Evolutionary conservation across 148 eudicot genomes (phyloP).

Genomic region (Hydrangea macrophylla): DNA sequence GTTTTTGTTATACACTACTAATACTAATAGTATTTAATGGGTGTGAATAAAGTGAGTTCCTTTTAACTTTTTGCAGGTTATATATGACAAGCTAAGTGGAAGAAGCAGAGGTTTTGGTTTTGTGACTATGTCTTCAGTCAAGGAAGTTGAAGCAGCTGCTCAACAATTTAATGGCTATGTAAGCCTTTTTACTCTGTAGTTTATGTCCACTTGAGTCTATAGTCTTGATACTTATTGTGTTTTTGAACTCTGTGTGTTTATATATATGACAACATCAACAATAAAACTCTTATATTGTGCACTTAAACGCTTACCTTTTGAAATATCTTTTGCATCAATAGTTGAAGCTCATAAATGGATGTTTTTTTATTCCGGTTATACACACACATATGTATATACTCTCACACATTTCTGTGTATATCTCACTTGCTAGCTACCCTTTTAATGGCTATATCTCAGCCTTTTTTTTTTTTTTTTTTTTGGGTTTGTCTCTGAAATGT

Average conservation of each 20-base stretch:
- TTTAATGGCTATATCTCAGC: background rate
- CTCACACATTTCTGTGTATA: too few species aligned
- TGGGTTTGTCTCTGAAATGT: background rate
- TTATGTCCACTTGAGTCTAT: background rate
- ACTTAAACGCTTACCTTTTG: too few species aligned
- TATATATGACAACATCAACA: too few species aligned
- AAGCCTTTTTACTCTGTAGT: conserved; percentile 19
- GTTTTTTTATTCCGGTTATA: too few species aligned
- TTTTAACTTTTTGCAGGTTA: conserved; percentile 74
- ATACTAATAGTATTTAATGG: too few species aligned
- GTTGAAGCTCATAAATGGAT: too few species aligned
- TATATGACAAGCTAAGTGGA: conserved; percentile 84
- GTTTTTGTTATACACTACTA: too few species aligned
- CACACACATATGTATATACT: too few species aligned
- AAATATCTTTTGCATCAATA: too few species aligned
- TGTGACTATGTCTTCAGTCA: conserved; percentile 83
- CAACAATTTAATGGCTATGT: conserved; percentile 89
- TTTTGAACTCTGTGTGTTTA: background rate
- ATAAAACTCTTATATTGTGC: too few species aligned
- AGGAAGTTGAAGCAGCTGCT: conserved; percentile 85
- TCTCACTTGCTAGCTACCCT: too few species aligned
- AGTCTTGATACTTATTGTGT: background rate
- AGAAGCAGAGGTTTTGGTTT: conserved; percentile 96
- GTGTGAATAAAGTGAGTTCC: background rate
- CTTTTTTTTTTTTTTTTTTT: background rate